phyloP scores from a whole-genome alignment of 306 rosid genomes.

The Rosa rugosa region DNA sequence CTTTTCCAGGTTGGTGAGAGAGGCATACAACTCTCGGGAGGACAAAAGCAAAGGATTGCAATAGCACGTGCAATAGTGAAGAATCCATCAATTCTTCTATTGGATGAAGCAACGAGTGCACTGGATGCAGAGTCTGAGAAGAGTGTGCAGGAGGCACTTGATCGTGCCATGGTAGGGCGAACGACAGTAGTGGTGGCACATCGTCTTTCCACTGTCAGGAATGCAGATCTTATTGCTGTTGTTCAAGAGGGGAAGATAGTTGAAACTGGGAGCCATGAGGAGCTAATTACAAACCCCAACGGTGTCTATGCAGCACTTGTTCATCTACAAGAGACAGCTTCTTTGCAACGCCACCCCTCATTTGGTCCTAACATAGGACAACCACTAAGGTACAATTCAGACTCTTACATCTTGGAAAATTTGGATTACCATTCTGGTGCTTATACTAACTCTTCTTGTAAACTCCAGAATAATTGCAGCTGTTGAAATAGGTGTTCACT shows the following conservation, averaged over 20 bases:
- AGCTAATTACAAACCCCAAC: constrained; percentile 66
- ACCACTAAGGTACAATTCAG: constrained; percentile 58
- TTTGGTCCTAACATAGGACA: constrained; percentile 50
- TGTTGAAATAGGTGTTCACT: constrained; percentile 9
- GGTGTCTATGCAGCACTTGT: constrained; percentile 81
- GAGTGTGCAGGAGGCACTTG: constrained; percentile 98
- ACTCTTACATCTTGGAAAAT: not conserved
- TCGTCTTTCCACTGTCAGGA: constrained; percentile 87
- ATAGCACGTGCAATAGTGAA: constrained; percentile 88
- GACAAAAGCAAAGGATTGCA: constrained; percentile 95
- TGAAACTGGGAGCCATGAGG: constrained; percentile 89
- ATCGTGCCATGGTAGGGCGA: constrained; percentile 92
- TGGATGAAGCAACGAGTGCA: constrained; percentile 98
- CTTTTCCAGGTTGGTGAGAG: constrained; percentile 89
- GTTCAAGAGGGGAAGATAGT: constrained; percentile 85
- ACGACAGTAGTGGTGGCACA: constrained; percentile 91
- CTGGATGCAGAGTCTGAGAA: constrained; percentile 92
- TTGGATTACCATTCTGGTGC: not conserved
- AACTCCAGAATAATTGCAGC: not conserved
- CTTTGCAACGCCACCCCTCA: constrained; percentile 63
- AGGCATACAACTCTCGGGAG: constrained; percentile 94
- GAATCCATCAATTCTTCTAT: constrained; percentile 76
- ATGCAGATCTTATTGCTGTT: constrained; percentile 83
- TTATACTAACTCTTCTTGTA: not conserved
- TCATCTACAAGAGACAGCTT: constrained; percentile 69